Evolutionary conservation across 2,329 filamentous ascomycete genomes (phyloP).

Genomic region (Colletotrichum spinosum): DNA sequence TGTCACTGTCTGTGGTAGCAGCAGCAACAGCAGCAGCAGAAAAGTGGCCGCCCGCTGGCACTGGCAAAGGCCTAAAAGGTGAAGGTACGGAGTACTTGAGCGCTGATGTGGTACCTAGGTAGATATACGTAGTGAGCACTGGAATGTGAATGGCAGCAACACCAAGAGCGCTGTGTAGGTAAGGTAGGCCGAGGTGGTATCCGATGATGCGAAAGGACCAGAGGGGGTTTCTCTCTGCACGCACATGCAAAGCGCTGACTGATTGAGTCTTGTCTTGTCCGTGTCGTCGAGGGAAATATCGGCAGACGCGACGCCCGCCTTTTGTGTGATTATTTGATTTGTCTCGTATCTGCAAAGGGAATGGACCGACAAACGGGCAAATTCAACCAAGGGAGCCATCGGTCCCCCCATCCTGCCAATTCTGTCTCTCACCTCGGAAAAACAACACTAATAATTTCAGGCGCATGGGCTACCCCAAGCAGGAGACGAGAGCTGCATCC

Average conservation of each 20-base stretch:
- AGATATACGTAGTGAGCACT: not conserved
- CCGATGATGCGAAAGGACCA: no score
- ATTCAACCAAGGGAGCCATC: constrained; percentile 23
- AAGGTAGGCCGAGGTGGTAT: no score
- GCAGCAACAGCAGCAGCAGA: constrained; percentile 5
- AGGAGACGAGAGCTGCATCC: not conserved
- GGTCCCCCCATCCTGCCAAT: not conserved
- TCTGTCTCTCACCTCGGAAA: constrained; percentile 6
- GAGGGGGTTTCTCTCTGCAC: no score
- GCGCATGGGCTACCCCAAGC: not conserved
- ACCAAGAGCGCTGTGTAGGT: no score
- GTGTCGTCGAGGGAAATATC: constrained; percentile 3
- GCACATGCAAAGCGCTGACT: constrained; percentile 5
- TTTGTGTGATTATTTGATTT: constrained; percentile 30
- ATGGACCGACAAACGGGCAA: constrained; percentile 6
- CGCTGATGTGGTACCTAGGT: not conserved
- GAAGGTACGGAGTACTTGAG: not conserved
- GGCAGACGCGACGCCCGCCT: constrained; percentile 8
- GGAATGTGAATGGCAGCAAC: no score
- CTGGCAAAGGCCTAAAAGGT: constrained; percentile 5
- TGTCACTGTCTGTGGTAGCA: not conserved
- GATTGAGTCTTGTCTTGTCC: not conserved
- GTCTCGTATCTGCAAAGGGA: constrained; percentile 27
- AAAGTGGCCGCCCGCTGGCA: constrained; percentile 30
- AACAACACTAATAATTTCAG: not conserved